Evolutionary conservation across 75 land plant species (phyloP).

Genomic region (Pinus taeda): DNA sequence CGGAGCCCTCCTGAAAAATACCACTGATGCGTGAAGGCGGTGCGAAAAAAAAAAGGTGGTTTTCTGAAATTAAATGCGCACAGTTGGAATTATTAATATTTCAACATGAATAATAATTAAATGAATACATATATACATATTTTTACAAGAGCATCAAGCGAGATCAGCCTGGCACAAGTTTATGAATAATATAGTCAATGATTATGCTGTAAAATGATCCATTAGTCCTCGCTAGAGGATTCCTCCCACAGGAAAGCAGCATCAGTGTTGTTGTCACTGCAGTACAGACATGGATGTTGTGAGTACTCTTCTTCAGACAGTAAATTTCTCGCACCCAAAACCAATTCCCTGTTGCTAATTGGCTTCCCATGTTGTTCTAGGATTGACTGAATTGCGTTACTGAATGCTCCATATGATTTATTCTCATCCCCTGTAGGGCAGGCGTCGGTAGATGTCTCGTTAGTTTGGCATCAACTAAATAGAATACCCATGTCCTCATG

Average conservation of each 20-base stretch:
- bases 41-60: no score
- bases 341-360: constrained; percentile 61
- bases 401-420: constrained; percentile 79
- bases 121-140: no score
- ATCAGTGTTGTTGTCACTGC: constrained; percentile 58
- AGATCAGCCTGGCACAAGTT: no score
- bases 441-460: constrained; percentile 92
- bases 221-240: no score
- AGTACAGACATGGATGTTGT: constrained; percentile 91
- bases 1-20: no score
- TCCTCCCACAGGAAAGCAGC: constrained; percentile 39
- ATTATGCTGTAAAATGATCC: no score
- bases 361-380: constrained; percentile 29
- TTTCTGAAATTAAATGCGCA: no score
- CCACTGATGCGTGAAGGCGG: no score
- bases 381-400: constrained; percentile 80
- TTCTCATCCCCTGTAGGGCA: constrained; percentile 46
- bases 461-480: constrained; percentile 84
- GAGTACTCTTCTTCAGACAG: constrained; percentile 56
- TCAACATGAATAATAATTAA: no score
- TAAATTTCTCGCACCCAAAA: constrained; percentile 43
- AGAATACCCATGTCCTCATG: constrained; percentile 66
- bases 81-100: no score
- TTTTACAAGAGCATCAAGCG: no score
- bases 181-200: no score